Conservation (phyloP, 176 grass and related monocot genomes). For the Musa acuminata region DNA sequence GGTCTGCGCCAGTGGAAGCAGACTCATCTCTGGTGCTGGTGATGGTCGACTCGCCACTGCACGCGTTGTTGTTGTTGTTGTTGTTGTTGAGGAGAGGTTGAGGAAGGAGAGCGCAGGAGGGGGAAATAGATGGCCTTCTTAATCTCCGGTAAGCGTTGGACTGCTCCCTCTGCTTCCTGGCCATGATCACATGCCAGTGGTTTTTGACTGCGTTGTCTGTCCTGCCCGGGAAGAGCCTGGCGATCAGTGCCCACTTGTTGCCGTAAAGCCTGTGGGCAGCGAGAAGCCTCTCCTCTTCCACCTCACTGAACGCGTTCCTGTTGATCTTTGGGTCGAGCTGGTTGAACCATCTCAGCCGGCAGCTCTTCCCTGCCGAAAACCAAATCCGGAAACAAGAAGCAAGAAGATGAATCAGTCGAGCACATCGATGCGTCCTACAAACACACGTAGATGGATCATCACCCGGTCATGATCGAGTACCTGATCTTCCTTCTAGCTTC, state of each 20-base stretch:
- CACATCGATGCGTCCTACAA: no score
- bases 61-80: background rate
- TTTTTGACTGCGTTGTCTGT: slow-evolving; percentile 13
- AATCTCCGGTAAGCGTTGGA: background rate
- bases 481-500: slow-evolving; percentile 11
- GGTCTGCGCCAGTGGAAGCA: background rate
- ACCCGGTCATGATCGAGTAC: background rate
- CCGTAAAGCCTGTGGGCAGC: slow-evolving; percentile 6
- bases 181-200: slow-evolving; percentile 14
- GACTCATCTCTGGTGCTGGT: slow-evolving; percentile 2
- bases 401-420: background rate
- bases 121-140: background rate
- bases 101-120: background rate
- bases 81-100: background rate
- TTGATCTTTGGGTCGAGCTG: slow-evolving; percentile 13
- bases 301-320: slow-evolving; percentile 6
- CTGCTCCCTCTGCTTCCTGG: slow-evolving; percentile 8
- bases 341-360: slow-evolving; percentile 10
- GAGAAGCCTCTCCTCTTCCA: slow-evolving; percentile 8
- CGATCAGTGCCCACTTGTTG: slow-evolving; percentile 10
- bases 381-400: background rate
- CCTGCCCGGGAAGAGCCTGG: slow-evolving; percentile 5
- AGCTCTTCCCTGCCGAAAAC: slow-evolving; percentile 4
- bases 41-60: slow-evolving; percentile 3
- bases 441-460: no score